Evolutionary conservation across 805 yeast species (phyloP).

Genomic region (Metschnikowia colocasiae): DNA sequence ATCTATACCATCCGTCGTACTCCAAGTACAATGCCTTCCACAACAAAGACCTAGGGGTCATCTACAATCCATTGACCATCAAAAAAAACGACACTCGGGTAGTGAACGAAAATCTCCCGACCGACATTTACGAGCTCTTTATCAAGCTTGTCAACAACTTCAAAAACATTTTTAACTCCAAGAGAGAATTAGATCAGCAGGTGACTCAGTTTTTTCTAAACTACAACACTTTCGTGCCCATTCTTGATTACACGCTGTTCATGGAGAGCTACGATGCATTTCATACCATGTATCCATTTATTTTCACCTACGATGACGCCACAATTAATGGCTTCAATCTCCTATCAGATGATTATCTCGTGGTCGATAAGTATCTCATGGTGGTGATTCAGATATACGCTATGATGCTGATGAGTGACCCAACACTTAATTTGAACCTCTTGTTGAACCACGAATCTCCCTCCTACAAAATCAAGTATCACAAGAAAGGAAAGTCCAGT

Average conservation of each 20-base stretch:
- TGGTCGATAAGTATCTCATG: conserved; percentile 42
- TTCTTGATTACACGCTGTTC: conserved; percentile 50
- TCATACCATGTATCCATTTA: conserved; percentile 46
- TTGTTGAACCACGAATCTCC: conserved; percentile 38
- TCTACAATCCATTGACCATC: conserved; percentile 39
- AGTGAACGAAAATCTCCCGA: conserved; percentile 26
- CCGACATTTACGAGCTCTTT: conserved; percentile 41
- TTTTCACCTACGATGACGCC: conserved; percentile 45
- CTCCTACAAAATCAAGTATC: conserved; percentile 19
- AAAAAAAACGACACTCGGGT: conserved; percentile 7
- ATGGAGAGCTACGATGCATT: conserved; percentile 49
- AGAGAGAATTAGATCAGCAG: conserved; percentile 44
- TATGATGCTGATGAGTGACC: conserved; percentile 50
- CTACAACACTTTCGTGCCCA: conserved; percentile 52
- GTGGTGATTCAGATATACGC: conserved; percentile 47
- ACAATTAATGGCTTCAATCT: conserved; percentile 48
- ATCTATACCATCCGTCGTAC: conserved; percentile 39
- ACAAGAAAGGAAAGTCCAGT: conserved; percentile 14
- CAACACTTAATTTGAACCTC: conserved; percentile 40
- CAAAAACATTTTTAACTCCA: conserved; percentile 35
- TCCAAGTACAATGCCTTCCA: conserved; percentile 34
- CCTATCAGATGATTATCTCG: conserved; percentile 36
- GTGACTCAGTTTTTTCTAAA: conserved; percentile 48
- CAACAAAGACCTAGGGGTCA: conserved; percentile 35
- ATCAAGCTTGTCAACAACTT: conserved; percentile 43